Percentiles rank a stretch among this genome's conserved stretches.
phyloP scores from a whole-genome alignment of 306 rosid species.

The Cucumis sativus region Cucumber_9930_V3 NC_026660.2:27128001-27128500 shows the following conservation, averaged over 20 bases:
- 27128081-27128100: conserved; percentile 40
- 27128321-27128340: conserved; percentile 46
- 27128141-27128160: background rate
- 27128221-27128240: background rate
- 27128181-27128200: conserved; percentile 17
- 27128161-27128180: conserved; percentile 16
- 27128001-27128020: conserved; percentile 54
- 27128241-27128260: conserved; percentile 36
- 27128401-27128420: background rate
- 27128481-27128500: conserved; percentile 24
- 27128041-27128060: conserved; percentile 18
- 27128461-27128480: conserved; percentile 16
- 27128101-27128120: background rate
- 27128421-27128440: conserved; percentile 18
- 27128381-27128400: conserved; percentile 6
- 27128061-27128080: conserved; percentile 6
- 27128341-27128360: conserved; percentile 28
- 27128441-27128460: conserved; percentile 33
- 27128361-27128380: conserved; percentile 27
- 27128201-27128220: conserved; percentile 1
- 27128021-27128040: background rate
- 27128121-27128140: conserved; percentile 10
- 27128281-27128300: conserved; percentile 4
- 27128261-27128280: conserved; percentile 27
- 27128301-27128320: conserved; percentile 26